Evolutionary conservation across 768 basidiomycete species (phyloP), one percentile per base, ranked within the genome.

Genomic region (Auriscalpium orientale): DNA sequence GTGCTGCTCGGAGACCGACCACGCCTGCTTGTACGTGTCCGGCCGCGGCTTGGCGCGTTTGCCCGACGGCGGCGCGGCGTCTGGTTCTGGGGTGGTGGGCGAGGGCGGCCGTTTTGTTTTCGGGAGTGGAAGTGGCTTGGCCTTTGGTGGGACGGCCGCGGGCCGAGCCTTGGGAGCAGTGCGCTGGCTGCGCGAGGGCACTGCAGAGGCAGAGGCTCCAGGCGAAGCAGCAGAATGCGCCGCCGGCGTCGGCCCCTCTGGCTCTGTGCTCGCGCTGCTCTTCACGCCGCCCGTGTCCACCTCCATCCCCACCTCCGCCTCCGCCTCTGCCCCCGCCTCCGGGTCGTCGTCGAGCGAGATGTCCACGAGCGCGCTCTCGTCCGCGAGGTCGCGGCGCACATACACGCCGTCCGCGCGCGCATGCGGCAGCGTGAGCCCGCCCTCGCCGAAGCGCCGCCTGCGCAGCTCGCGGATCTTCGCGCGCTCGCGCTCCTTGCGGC

Each of bases 1-100:
- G 60, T 88, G 85, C 61, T 91, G 90, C 64, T 91, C 89, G 0
- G 79, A 80, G 20, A 82, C 73, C 2, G 83, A 80, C 90, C 89
- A 92, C 1, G 85, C 78, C 57, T 85, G 83, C 66, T 91, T 91
- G 71, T 88, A 91, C n/a, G 89, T 91, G 60, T 89, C 86, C 0
- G 84, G 74, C 63, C 77, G 81, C 1, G 76, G 72, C 56, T 81
- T 71, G 2, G 61, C 8, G 7, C 64, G 62, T 0, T 20, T 38
- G n/a, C 21, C 28, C 21, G 51, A n/a, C 12, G 12, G 36, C 46
- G 38, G 47, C 16, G 48, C 60, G 21, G 37, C 46, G 10, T 56
- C 58, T 10, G 54, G 20, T 21, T 52, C 44, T 12, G n/a, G 18
- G 4, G 16, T 28, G 18, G 12, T 35, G 20, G 28, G 15, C 38